Evolutionary conservation across 495 filamentous ascomycete species (phyloP).

Genomic region (Gamarada debralockiae): DNA sequence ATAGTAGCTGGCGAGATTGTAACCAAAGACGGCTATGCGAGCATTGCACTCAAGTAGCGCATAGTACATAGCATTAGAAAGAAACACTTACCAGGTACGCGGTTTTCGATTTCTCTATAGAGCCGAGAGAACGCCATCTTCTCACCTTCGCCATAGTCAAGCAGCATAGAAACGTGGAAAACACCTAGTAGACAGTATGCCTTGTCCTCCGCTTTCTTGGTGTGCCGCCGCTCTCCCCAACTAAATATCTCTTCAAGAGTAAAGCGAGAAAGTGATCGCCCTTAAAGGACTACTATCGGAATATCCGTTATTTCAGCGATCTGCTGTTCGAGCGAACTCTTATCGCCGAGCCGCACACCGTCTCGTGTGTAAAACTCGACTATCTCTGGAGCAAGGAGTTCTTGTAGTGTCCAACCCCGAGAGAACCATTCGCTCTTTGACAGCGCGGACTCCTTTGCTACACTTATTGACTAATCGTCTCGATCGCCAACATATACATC

Average conservation of each 20-base stretch:
- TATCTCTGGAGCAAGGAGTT: constrained; percentile 18
- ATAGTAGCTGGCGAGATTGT: constrained; percentile 4
- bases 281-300: not conserved
- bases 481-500: too few species aligned
- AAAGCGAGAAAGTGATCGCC: not conserved
- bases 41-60: not conserved
- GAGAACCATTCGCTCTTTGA: constrained; percentile 11
- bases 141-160: not conserved
- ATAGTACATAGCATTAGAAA: constrained; percentile 11
- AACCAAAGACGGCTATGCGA: constrained; percentile 1
- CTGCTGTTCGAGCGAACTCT: not conserved
- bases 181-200: constrained; percentile 6
- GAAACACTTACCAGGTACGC: constrained; percentile 9
- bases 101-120: constrained; percentile 2
- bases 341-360: not conserved
- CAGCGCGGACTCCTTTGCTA: constrained; percentile 2
- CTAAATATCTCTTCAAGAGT: not conserved
- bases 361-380: constrained; percentile 11
- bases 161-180: not conserved
- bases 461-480: not conserved
- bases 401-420: too few species aligned
- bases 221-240: not conserved
- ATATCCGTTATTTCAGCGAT: not conserved
- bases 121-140: not conserved
- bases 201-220: not conserved